Evolutionary conservation across 495 filamentous ascomycete species (phyloP).

Genomic region (Penicillium nucicola): DNA sequence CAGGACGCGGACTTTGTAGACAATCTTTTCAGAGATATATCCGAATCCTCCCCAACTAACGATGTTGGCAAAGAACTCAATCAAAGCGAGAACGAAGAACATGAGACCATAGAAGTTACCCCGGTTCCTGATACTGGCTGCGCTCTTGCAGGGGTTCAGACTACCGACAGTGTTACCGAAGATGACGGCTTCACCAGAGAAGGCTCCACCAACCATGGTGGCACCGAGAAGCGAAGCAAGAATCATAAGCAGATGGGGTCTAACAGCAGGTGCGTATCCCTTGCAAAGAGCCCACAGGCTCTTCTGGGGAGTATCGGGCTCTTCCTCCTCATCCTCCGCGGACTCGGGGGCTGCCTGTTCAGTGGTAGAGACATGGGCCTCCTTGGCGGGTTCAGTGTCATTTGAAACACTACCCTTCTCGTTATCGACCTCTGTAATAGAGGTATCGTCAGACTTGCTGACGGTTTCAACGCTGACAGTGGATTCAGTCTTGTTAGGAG

Average conservation of each 20-base stretch:
- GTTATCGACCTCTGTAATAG: constrained; percentile 18
- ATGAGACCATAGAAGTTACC: constrained; percentile 49
- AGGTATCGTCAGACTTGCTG: constrained; percentile 26
- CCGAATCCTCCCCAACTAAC: constrained; percentile 47
- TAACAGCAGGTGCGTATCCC: constrained; percentile 29
- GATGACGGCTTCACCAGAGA: constrained; percentile 47
- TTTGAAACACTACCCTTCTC: constrained; percentile 21
- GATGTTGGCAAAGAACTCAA: constrained; percentile 48
- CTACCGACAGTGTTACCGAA: constrained; percentile 49
- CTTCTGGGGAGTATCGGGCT: constrained; percentile 28
- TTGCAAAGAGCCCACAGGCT: constrained; percentile 31
- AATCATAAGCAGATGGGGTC: constrained; percentile 38
- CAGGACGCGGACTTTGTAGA: constrained; percentile 42
- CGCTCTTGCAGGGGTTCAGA: constrained; percentile 40
- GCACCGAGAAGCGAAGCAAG: constrained; percentile 37
- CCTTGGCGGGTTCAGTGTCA: constrained; percentile 12
- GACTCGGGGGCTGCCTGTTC: constrained; percentile 12
- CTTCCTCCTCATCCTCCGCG: constrained; percentile 22
- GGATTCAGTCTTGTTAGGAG: constrained; percentile 17
- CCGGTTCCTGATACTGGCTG: constrained; percentile 30
- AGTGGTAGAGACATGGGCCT: constrained; percentile 11
- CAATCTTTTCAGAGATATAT: constrained; percentile 45
- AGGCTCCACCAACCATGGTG: constrained; percentile 43
- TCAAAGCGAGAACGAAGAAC: constrained; percentile 49
- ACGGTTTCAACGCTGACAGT: constrained; percentile 16